Evolutionary conservation across 2,329 filamentous ascomycete genomes (phyloP).

Genomic region (Nigrospora sphaerica): DNA sequence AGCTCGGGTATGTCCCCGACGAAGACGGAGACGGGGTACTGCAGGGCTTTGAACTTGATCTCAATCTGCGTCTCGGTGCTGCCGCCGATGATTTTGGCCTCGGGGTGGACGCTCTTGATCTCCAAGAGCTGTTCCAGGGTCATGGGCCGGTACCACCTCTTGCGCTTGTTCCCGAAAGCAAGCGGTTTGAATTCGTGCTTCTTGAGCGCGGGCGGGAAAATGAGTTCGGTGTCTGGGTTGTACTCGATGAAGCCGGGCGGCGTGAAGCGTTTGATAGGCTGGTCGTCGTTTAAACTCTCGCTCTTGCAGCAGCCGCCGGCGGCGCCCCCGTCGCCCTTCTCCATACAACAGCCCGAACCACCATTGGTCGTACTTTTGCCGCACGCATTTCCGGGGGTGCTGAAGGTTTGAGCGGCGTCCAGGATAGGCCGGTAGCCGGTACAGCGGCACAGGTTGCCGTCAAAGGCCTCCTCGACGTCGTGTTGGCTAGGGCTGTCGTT

Average conservation of each 20-base stretch:
- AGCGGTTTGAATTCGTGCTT: constrained; percentile 78
- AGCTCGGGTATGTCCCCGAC: constrained; percentile 91
- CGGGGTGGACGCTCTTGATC: constrained; percentile 79
- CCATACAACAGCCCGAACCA: constrained; percentile 64
- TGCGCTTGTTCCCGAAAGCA: constrained; percentile 88
- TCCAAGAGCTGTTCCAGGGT: constrained; percentile 82
- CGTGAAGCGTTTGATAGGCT: constrained; percentile 63
- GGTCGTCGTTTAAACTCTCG: constrained; percentile 38
- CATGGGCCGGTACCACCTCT: constrained; percentile 87
- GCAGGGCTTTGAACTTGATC: constrained; percentile 93
- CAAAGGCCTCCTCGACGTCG: constrained; percentile 91
- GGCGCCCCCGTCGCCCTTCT: constrained; percentile 41
- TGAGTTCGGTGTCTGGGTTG: constrained; percentile 86
- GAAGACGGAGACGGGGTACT: constrained; percentile 84
- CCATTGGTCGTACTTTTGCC: constrained; percentile 42
- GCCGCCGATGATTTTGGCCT: constrained; percentile 89
- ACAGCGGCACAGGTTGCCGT: constrained; percentile 92
- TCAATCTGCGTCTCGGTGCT: constrained; percentile 98
- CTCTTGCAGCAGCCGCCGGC: constrained; percentile 64
- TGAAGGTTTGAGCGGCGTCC: constrained; percentile 89
- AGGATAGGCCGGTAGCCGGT: constrained; percentile 93
- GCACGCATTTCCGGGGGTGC: constrained; percentile 39
- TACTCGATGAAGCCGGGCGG: constrained; percentile 92
- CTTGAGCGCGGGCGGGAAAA: constrained; percentile 80
- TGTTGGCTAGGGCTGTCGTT: constrained; percentile 69